Evolutionary conservation across 257 asterid genomes (phyloP), one percentile per base, ranked within the genome.

Genomic region (Ajuga chamaepitys): DNA sequence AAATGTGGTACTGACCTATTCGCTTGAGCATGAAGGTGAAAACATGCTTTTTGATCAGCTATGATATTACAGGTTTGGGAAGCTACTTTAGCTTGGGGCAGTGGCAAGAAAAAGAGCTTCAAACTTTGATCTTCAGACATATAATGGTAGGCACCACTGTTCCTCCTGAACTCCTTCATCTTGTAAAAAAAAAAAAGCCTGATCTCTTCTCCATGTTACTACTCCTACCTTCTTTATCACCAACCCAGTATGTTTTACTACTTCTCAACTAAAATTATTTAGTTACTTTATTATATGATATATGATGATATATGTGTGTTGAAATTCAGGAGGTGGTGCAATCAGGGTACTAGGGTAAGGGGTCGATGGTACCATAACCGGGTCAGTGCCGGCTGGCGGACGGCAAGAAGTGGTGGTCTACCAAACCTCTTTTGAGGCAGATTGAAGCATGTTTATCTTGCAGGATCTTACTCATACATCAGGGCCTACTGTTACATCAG

Each of bases 371-470:
- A 85, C 95, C 97, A 1, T 97, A 93, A 82, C 97, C 98, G 12
- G 94, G 97, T 20, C 62, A 97, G 32, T 92, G 98, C 80, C 77
- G 98, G 74, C 75, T 96, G 68, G 89, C 98, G 7, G 98, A 92
- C 70, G 98, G 98, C 35, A 92, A 92, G 85, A 92, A 92, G 30
- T 92, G 98, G 98, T 83, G 98, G 72, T 92, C n/a, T n/a, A n/a
- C n/a, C n/a, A n/a, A n/a, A n/a, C n/a, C n/a, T n/a, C n/a, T n/a
- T n/a, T n/a, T n/a, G n/a, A n/a, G n/a, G n/a, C n/a, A n/a, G n/a
- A n/a, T n/a, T n/a, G n/a, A n/a, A n/a, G n/a, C n/a, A n/a, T n/a
- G n/a, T n/a, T n/a, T n/a, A n/a, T n/a, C n/a, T n/a, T n/a, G n/a
- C n/a, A n/a, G n/a, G n/a, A n/a, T n/a, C n/a, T n/a, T n/a, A n/a